A percentile compares a stretch with the other conserved stretches of the same genome.
Evolutionary conservation across 2,329 filamentous ascomycete genomes (phyloP).

Genomic region (Verticillium alfalfae): DNA sequence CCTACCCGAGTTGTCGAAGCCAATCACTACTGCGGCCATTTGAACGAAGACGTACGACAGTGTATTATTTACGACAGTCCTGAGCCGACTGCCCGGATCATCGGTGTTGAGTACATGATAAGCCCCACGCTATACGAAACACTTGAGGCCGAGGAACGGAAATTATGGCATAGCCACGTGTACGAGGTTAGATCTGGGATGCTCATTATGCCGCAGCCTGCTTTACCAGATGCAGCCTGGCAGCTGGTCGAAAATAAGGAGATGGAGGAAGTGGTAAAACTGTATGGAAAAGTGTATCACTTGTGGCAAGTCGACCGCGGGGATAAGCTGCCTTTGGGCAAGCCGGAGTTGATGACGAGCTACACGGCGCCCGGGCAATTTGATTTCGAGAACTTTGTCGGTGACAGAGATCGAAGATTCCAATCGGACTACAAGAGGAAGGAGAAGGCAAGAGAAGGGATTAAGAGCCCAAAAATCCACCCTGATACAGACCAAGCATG

Average conservation of each 20-base stretch:
- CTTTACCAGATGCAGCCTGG: conserved; percentile 59
- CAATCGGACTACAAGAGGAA: conserved; percentile 39
- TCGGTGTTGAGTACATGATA: conserved; percentile 88
- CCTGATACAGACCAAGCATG: conserved; percentile 15
- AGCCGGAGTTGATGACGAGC: conserved; percentile 50
- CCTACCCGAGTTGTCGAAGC: conserved; percentile 65
- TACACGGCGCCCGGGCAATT: conserved; percentile 44
- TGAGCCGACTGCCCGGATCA: conserved; percentile 61
- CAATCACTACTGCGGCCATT: conserved; percentile 80
- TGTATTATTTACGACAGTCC: conserved; percentile 79
- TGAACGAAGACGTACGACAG: conserved; percentile 70
- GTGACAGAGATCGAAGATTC: conserved; percentile 39
- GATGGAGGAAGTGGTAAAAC: conserved; percentile 68
- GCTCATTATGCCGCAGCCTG: conserved; percentile 68
- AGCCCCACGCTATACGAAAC: conserved; percentile 61
- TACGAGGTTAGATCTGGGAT: conserved; percentile 75
- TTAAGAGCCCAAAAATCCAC: conserved; percentile 36
- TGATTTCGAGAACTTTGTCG: conserved; percentile 36
- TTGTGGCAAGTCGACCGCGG: conserved; percentile 81
- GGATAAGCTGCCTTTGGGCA: conserved; percentile 48
- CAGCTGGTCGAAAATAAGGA: conserved; percentile 71
- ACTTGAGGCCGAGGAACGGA: conserved; percentile 61
- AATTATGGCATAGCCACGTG: conserved; percentile 72
- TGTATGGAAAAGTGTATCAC: conserved; percentile 84
- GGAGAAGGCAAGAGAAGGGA: conserved; percentile 33